Evolutionary conservation across 2,329 filamentous ascomycete species (phyloP), one percentile per base, ranked within the genome.

Genomic region (Phymatotrichopsis omnivora): DNA sequence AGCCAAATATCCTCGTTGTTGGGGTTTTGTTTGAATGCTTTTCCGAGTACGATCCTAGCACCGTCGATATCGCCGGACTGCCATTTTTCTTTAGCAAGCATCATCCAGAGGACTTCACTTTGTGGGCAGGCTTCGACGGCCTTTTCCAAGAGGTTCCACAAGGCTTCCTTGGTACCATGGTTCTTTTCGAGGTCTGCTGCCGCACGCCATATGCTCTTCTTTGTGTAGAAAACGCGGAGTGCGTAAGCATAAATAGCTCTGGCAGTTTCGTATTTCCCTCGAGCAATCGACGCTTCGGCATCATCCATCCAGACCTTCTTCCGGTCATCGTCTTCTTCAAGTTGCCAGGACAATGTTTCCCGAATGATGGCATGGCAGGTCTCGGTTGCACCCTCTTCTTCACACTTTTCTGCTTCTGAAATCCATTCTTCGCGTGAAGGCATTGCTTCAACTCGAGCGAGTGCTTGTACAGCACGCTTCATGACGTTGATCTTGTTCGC

Each of bases 1-100:
- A 95, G 78, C 82, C 91, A 98, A 55, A 98, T 95, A 62, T 96
- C 86, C 64, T 98, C 91, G 65, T 94, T 95, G 63, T 93, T 87
- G 1, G 85, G 85, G 58, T 96, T 93, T 62, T 94, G 85, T 57
- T 89, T 81, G 70, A 98, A 98, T 4, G 89, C 91, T 53, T 81
- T 77, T 22, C 79, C 89, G 12, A 98, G 75, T 1, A 96, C 86
- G 51, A 78, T 72, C 45, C 91, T 76, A 10, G 91, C 87, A 52
- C 85, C 85, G 61, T 94, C 81, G 33, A 93, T 78, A 58, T 93
- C 81, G 38, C 86, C 86, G 2, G 82, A 76, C 60, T 91, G 77
- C 84, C 85, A 91, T 61, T 87, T 93, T 67, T 96, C 91, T 64
- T 89, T 85, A 27, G 89, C 91, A 42, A 95, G 79, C 70, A 93